Conservation (phyloP, 371 early-diverging fungal species). For the Actinomortierella ambigua region DNA sequence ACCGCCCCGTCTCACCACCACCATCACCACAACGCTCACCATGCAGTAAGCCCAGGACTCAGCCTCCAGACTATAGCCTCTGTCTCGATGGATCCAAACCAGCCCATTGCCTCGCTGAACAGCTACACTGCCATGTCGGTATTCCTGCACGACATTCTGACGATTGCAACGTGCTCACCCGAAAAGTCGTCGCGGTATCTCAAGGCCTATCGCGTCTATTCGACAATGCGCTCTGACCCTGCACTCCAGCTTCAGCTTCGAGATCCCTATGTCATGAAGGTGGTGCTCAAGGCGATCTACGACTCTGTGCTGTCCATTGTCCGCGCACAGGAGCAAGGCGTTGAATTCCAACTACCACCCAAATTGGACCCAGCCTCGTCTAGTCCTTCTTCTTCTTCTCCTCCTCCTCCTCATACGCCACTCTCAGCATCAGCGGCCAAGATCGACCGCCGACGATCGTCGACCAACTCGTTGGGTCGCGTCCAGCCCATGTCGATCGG, state of each 20-base stretch:
- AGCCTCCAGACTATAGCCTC: neutral
- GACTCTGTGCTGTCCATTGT: constrained; percentile 27
- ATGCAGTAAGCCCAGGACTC: neutral
- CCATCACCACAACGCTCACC: neutral
- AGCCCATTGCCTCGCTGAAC: no score
- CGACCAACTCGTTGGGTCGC: constrained; percentile 29
- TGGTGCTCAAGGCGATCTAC: constrained; percentile 38
- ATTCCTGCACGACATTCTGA: constrained; percentile 40
- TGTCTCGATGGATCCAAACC: no score
- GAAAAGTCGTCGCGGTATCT: constrained; percentile 37
- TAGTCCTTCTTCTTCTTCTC: constrained; percentile 8
- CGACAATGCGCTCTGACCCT: constrained; percentile 26
- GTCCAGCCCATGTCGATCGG: constrained; percentile 38
- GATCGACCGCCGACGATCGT: constrained; percentile 25
- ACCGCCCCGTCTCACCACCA: constrained; percentile 2
- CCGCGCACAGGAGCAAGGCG: constrained; percentile 1
- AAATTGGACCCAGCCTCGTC: no score
- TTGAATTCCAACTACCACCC: no score
- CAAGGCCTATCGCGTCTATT: constrained; percentile 42
- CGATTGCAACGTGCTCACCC: constrained; percentile 31
- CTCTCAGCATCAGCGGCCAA: constrained; percentile 1
- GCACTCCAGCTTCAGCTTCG: constrained; percentile 27
- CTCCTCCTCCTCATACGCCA: constrained; percentile 4
- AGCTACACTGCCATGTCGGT: constrained; percentile 6
- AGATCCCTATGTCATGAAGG: constrained; percentile 38